Evolutionary conservation across 495 filamentous ascomycete genomes (phyloP), one percentile per base, ranked within the genome.

Genomic region (Mytilinidion resinicola): DNA sequence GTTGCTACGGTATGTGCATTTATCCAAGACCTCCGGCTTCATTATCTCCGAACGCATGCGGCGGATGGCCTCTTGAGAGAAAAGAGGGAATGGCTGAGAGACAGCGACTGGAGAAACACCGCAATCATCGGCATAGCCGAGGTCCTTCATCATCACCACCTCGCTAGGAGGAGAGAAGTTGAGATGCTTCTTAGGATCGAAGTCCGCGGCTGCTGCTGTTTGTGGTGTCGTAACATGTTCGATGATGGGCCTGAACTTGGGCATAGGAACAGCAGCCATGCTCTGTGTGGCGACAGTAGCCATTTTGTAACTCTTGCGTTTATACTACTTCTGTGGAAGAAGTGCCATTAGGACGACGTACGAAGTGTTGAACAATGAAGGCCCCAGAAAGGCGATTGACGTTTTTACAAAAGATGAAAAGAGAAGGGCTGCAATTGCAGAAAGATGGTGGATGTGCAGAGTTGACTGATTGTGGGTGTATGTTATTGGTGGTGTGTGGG

Each of bases 41-140:
- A 89, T 74, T 4, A 87, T 80, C 66, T 90, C 85, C 14, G 73
- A 70, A 59, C 86, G 77, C 80, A 89, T 87, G 53, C 77, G 76
- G 55, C 79, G 70, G 49, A 89, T 74, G 10, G 84, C 85, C 57
- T 86, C 84, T 39, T 75, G 69, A 30, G 82, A 82, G 71, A 89
- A 89, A n/a, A 89, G 75, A 10, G 79, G 78, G 68, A 90, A 90
- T 1, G 87, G 85, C 63, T 88, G 83, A 3, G 84, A 86, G 46
- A 89, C 85, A 34, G 82, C 86, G 47, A 87, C 73, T 0, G 80
- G 77, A 15, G 85, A 88, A 35, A 88, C 74, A 10, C 84, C 85
- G 42, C 68, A 76, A 57, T 78, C 73, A 47, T 80, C 73, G 0
- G 78, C 60, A 51, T 80, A 76, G 4, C 77, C 80, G 38, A 86